A percentile compares a stretch with the other conserved stretches of the same genome.
These are phyloP conservation scores for Termitomyces eurrhizus DNA, from an alignment of 768 basidiomycete species.

Conservation along the genomic window DNA sequence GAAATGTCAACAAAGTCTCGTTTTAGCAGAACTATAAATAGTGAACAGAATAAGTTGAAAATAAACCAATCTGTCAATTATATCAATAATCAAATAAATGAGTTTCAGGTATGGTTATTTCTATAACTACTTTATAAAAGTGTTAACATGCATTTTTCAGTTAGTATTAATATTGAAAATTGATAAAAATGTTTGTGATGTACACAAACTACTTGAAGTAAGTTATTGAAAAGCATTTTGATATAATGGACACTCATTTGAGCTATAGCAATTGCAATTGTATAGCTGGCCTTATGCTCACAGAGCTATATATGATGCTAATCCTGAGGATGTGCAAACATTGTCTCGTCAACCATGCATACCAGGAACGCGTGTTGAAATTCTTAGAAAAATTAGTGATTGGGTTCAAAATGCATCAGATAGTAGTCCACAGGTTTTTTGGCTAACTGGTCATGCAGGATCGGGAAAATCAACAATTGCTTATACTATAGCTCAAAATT, in stretches of 20 bases:
- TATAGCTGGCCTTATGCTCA: too few relatives aligned
- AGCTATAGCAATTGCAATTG: too few relatives aligned
- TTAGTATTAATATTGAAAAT: background rate
- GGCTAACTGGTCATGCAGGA: too few relatives aligned
- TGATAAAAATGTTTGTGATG: background rate
- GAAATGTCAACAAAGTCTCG: background rate
- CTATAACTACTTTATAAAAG: rapidly evolving
- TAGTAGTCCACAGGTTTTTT: too few relatives aligned
- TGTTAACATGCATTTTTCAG: background rate
- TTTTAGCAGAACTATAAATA: slow-evolving; percentile 7
- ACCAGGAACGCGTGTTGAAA: too few relatives aligned
- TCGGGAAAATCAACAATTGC: too few relatives aligned
- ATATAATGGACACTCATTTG: background rate
- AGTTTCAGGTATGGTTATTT: slow-evolving; percentile 12
- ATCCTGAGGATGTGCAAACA: too few relatives aligned
- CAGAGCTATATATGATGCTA: too few relatives aligned
- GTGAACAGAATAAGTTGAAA: slow-evolving; percentile 6
- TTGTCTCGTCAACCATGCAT: too few relatives aligned
- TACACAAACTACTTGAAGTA: slow-evolving; percentile 13
- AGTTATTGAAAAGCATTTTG: slow-evolving; percentile 17
- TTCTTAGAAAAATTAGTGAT: too few relatives aligned
- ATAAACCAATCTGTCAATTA: background rate
- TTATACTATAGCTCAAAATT: too few relatives aligned
- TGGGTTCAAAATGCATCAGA: too few relatives aligned
- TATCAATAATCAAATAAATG: slow-evolving; percentile 10